Evolutionary conservation across 179 eudicot genomes (phyloP).

Genomic region (Beta corolliflora): DNA sequence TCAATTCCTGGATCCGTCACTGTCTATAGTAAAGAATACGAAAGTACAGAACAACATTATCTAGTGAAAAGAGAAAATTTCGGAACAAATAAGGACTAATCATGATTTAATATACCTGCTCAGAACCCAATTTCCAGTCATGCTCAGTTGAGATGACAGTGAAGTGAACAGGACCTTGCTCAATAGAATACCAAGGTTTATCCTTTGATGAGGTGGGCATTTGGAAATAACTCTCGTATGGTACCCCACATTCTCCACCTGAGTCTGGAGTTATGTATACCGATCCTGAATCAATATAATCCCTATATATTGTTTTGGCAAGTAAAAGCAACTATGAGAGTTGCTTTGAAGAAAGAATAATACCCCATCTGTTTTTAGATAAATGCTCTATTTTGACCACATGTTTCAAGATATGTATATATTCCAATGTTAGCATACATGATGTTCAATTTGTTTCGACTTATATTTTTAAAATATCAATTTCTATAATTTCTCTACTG

Average conservation of each 20-base stretch:
- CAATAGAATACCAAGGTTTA: constrained; percentile 93
- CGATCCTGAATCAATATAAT: constrained; percentile 62
- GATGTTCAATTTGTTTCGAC: too few relatives aligned
- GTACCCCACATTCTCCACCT: constrained; percentile 92
- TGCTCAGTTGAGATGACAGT: constrained; percentile 86
- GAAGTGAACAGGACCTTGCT: constrained; percentile 82
- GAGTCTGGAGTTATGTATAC: constrained; percentile 77
- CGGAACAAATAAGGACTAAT: too few relatives aligned
- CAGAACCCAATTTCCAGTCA: constrained; percentile 56
- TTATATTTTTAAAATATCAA: too few relatives aligned
- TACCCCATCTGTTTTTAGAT: too few relatives aligned
- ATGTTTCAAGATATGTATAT: too few relatives aligned
- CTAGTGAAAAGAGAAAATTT: background rate
- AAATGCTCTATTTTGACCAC: too few relatives aligned
- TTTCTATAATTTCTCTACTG: too few relatives aligned
- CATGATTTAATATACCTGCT: constrained; percentile 31
- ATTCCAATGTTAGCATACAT: too few relatives aligned
- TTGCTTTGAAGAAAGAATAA: background rate
- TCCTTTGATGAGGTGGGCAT: constrained; percentile 76
- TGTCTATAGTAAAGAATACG: background rate
- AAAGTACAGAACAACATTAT: background rate
- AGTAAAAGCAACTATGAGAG: background rate
- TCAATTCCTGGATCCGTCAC: too few relatives aligned
- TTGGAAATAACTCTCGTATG: constrained; percentile 85
- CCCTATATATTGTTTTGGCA: constrained; percentile 38